Base-by-base conservation (phyloP, 1,284 basidiomycete genomes). In the Cutaneotrichosporon sp. region DNA sequence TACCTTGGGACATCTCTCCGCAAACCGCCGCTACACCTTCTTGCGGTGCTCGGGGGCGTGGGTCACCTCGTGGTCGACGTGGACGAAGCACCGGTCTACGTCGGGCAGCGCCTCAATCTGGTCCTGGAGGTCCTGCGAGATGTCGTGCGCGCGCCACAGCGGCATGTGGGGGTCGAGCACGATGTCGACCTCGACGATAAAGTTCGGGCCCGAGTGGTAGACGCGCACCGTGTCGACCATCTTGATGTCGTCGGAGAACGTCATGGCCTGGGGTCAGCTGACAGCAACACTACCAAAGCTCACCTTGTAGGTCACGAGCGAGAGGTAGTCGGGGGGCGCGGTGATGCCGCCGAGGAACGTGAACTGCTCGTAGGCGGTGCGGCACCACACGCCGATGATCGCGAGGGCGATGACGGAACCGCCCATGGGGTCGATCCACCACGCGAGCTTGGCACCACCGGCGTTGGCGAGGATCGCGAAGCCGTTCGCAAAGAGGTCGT, bases 131-230 rank as follows among this genome's bases (percentile, higher is more conserved):
- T 89, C 86, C 79, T 97, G 95, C 57, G 89, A 89, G 62, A 97
- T 79, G 77, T 98, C 95, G 78, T 98, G 95, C 18, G 94, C 91
- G 74, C 90, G 87, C 88, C 89, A 91, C 1, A 98, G 81, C 0
- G 93, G 91, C 46, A 93, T 97, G 63, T 88, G 86, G 4, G 89
- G 89, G 67, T 89, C 85, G 87, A 99, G 92, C 25, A 98, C 95
- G 57, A 98, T 87, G 78, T 98, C 95, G 10, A 97, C 85, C 79
- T 97, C 95, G 52, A 97, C 94, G 72, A 93, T 91, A 74, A 92
- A 95, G 62, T 92, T 85, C 80, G 92, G 80, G 70, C 80, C 80
- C 7, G 74, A 77, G 79, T 93, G 91, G 72, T 95, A 94, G 31
- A 91, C 91, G 61, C 91, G 84, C 57, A 92, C 90, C 5, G 91